Evolutionary conservation across 148 eudicot species (phyloP), one percentile per base, ranked within the genome.

Genomic region (Silene conica): DNA sequence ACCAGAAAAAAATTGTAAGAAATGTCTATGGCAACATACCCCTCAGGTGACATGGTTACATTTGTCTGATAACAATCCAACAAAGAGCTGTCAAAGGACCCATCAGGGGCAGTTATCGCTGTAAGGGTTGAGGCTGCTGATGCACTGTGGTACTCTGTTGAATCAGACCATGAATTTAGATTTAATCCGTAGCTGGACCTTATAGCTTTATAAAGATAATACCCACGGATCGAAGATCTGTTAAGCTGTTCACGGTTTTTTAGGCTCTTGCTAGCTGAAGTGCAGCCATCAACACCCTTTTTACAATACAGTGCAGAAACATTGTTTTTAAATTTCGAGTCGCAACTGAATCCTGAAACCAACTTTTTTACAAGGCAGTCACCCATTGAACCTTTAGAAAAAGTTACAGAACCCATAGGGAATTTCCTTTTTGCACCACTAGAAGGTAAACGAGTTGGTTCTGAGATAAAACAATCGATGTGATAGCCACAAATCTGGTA

Each of bases 401-500:
- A 80, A 75, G 79, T 77, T 46, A 75, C 79, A 62, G 89, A 83
- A 66, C 15, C 70, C 89, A 89, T 86, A 21, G 72, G 67, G 58
- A 70, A 59, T 70, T 85, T 82, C 68, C 23, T 84, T 73, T 74
- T 65, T 26, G 79, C 80, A 55, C 56, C 70, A 25, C 16, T 71
- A 20, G 31, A 52, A 46, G 74, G 38, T 16, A 77, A 62, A 23
- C 38, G 76, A 65, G 58, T 71, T 18, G 83, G 67, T 61, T 84
- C 85, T 26, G 87, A 81, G 67, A 84, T 63, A 46, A 87, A 74
- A 48, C 83, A 74, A 73, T 87, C 88, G 66, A 84, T 64, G 77
- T 87, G 89, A 82, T 89, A 89, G 19, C 85, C 88, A 76, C 88
- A 89, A 72, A 75, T 83, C 74, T 91, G 87, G 75, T 82, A 89